Base-by-base conservation (phyloP, 2,329 filamentous ascomycete genomes). In the Penicillium griseofulvum region DNA sequence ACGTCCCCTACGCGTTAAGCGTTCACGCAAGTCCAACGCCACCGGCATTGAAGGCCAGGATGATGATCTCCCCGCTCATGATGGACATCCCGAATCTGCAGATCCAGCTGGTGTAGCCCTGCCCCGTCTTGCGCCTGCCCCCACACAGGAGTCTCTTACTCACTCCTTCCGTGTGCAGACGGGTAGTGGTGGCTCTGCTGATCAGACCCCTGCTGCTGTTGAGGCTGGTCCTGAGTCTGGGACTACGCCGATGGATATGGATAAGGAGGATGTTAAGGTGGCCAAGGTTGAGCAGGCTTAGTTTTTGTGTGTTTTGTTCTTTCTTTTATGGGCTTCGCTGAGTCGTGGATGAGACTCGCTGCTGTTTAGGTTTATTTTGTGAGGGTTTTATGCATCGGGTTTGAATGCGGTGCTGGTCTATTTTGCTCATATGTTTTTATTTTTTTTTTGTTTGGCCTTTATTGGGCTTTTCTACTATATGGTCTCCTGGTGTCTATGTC, bases 1-100 rank as follows among this genome's bases (percentile, higher is more conserved):
- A 68, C 71, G 77, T 46, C 77, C 77, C 7, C 71, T 78, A 42
- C 74, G 77, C 54, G 68, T 73, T 19, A 78, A 77, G 58, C 72
- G 73, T 56, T 74, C 69, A 43, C 72, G 74, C 42, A 76, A 74
- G 57, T 70, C 71, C 12, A 74, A 74, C 36, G 55, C 68, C 31
- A 55, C 62, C 8, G 55, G 65, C 9, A 56, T 62, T 6, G 63
- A 62, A 6, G 66, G 64, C 14, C 60, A 59, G n/a, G 65, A 68
- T 11, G 67, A 71, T 9, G 66, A 66, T 10, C 38, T 61, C 37
- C 54, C 50, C 4, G 62, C 55, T 28, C 62, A 61, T 10, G 67
- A 63, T 38, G 58, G 59, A 43, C 56, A 59, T 7, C 54, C 58
- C 12, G 65, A 70, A n/a, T 39, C 60, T 10, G 60, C 57, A 11